Evolutionary conservation across 495 filamentous ascomycete genomes (phyloP), one percentile per base, ranked within the genome.

Genomic region (Aspergillus sparsus): DNA sequence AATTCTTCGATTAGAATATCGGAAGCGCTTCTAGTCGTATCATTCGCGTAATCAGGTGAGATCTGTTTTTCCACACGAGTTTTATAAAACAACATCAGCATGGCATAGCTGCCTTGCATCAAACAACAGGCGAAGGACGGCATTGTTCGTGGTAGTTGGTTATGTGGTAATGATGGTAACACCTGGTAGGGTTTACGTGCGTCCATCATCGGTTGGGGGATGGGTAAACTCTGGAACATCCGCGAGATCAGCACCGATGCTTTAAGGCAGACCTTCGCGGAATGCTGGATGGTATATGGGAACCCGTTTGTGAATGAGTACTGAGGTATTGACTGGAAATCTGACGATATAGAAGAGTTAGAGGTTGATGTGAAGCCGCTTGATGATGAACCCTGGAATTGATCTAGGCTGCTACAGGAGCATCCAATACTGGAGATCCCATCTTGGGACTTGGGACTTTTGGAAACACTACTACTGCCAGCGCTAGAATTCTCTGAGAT

Each of bases 61-160:
- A 79, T 39, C 32, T 75, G 80, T 13, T 79, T 82, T 51, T 76
- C 76, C 13, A 81, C 73, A 18, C 78, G 77, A 3, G 80, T 74
- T 49, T 79, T 78, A 63, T 78, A 77, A 57, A 72, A 78, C 1
- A 77, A 67, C 83, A 87, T 87, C 21, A 86, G 74, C 68, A 87
- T 74, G 7, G 83, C 82, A 60, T 87, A 87, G 59, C 80, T 83
- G 46, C 80, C 80, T 63, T 87, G 84, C 83, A 87, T 85, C 8
- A 84, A 75, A 62, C 84, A 87, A 60, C 82, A 85, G 15, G 84
- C 82, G 57, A 85, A 85, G 0, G 81, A 78, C 0, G 84, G 84
- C 80, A 87, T 85, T 15, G 81, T 84, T 33, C 83, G 77, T 3
- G 83, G 82, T 11, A 79, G 63, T 31, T 71, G 71, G 10, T 65